Conservation (phyloP, 1,284 basidiomycete species). For the Melampsora americana region DNA sequence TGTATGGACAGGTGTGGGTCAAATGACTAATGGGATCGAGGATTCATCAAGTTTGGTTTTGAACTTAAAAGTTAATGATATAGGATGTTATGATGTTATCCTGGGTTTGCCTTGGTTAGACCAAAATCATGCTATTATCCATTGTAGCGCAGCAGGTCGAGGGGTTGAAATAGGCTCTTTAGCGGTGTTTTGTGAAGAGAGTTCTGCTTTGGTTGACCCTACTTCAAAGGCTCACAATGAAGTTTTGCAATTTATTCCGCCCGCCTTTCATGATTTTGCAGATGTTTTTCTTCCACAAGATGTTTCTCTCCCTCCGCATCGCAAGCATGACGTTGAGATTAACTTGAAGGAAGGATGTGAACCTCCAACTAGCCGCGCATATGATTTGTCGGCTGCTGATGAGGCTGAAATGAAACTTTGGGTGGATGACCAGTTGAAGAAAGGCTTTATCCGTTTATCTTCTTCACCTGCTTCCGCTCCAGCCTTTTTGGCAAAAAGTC, state of each 20-base stretch:
- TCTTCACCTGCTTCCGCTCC: not conserved
- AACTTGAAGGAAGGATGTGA: not conserved
- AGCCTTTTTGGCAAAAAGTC: conserved; percentile 35
- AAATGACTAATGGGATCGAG: no score
- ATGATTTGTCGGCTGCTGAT: not conserved
- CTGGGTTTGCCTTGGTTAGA: conserved; percentile 20
- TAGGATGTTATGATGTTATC: conserved; percentile 10
- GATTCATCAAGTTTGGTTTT: not conserved
- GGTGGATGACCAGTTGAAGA: not conserved
- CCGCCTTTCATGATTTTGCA: no score
- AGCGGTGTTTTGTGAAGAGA: no score
- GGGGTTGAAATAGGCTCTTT: no score
- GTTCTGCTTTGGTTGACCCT: no score
- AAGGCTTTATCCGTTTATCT: conserved; percentile 3
- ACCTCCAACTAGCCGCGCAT: not conserved
- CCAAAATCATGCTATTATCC: not conserved
- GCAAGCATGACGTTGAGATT: not conserved
- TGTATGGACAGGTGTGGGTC: not conserved
- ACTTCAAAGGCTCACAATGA: not conserved
- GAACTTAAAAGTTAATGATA: not conserved
- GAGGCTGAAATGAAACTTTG: not conserved
- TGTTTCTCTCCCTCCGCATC: not conserved
- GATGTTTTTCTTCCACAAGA: not conserved
- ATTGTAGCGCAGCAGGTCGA: no score
- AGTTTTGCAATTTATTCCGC: not conserved